Evolutionary conservation across 73 alveolate genomes (phyloP).

Genomic region (Symbiodinium pilosum): DNA sequence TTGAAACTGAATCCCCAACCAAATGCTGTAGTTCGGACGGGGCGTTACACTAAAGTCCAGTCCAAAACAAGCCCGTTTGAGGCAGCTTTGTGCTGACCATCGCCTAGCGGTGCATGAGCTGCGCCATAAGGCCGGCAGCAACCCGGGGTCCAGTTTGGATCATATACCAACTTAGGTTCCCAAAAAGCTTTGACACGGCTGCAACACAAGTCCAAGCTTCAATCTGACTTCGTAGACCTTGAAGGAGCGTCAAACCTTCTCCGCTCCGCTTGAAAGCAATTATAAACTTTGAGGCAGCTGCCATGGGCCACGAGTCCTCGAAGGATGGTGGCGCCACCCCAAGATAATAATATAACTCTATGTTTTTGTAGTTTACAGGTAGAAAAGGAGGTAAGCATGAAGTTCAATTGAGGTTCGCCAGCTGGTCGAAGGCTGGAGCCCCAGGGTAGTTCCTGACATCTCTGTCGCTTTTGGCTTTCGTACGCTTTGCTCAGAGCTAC

Average conservation of each 20-base stretch:
- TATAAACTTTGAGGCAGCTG: background rate
- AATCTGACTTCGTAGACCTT: background rate
- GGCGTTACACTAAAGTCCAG: too few species aligned
- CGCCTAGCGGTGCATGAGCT: background rate
- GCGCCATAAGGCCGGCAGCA: background rate
- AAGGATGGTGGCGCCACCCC: background rate
- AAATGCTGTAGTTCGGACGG: too few species aligned
- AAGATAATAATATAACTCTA: too few species aligned
- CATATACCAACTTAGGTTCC: background rate
- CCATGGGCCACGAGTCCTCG: background rate
- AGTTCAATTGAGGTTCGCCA: background rate
- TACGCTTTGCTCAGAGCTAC: too few species aligned
- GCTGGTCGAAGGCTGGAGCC: background rate
- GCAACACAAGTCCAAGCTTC: background rate
- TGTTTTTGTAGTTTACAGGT: too few species aligned
- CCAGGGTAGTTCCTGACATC: background rate
- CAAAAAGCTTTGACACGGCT: background rate
- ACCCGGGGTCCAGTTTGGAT: too few species aligned
- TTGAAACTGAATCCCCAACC: too few species aligned
- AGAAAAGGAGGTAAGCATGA: too few species aligned
- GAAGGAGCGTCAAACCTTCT: background rate
- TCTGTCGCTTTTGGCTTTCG: too few species aligned
- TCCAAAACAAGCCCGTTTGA: too few species aligned
- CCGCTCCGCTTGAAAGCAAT: background rate
- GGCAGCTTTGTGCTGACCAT: constrained; percentile 9